Conservation (phyloP, 805 yeast species). For the Saccharomyces mikatae region DNA sequence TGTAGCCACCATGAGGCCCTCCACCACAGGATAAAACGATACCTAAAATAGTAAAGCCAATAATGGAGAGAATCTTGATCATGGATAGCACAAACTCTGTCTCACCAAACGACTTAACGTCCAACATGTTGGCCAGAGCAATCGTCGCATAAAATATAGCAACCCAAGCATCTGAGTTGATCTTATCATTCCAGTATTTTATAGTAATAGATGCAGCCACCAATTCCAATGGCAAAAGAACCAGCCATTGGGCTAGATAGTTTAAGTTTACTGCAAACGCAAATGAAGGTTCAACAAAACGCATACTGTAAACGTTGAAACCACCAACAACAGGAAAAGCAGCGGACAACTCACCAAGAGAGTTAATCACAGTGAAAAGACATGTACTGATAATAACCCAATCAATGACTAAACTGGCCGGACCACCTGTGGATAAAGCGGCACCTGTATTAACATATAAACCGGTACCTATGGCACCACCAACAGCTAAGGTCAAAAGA, state of each 20-base stretch:
- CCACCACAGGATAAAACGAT: conserved; percentile 42
- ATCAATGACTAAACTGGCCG: conserved; percentile 53
- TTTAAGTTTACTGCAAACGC: conserved; percentile 50
- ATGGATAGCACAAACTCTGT: conserved; percentile 46
- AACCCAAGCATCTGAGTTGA: conserved; percentile 56
- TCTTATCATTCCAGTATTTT: conserved; percentile 41
- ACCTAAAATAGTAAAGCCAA: conserved; percentile 49
- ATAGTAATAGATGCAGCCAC: conserved; percentile 54
- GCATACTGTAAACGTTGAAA: conserved; percentile 40
- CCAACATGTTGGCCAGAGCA: conserved; percentile 41
- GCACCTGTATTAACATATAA: conserved; percentile 59
- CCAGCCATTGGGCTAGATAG: conserved; percentile 49
- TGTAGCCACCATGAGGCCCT: conserved; percentile 35
- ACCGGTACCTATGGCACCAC: conserved; percentile 65
- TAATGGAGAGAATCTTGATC: conserved; percentile 41
- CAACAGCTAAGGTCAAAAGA: conserved; percentile 59
- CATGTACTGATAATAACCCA: conserved; percentile 48
- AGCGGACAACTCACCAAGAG: conserved; percentile 46
- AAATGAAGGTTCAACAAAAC: conserved; percentile 48
- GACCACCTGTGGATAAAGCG: conserved; percentile 53
- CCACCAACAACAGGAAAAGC: conserved; percentile 49
- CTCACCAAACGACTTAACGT: conserved; percentile 50
- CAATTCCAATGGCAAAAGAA: conserved; percentile 50
- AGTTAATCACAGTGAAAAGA: conserved; percentile 50
- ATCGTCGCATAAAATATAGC: conserved; percentile 45